Percentiles rank a stretch among this genome's conserved stretches.
phyloP scores from a whole-genome alignment of 2,329 filamentous ascomycete genomes.

The Nothophoma quercina region DNA sequence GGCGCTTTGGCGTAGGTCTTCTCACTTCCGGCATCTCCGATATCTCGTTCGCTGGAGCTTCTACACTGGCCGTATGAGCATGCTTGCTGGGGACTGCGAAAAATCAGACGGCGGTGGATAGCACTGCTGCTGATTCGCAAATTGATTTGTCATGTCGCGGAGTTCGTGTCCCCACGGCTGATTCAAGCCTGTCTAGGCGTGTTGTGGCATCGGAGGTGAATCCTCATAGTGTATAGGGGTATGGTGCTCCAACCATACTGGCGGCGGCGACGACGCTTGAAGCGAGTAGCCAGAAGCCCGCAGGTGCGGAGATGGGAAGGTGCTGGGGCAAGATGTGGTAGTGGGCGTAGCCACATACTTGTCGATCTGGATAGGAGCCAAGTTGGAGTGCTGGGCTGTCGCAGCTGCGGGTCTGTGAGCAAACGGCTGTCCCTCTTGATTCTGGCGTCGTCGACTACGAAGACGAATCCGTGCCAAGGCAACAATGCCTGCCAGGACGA shows the following conservation, averaged over 20 bases:
- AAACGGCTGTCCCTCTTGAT: background rate
- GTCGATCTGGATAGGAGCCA: too few species aligned
- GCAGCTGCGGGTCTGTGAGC: background rate
- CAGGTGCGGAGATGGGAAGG: background rate
- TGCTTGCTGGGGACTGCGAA: background rate
- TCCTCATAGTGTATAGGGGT: background rate
- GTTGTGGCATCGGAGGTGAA: background rate
- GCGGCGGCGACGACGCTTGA: background rate
- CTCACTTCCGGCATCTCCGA: background rate
- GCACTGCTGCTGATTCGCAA: background rate
- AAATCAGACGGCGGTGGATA: background rate
- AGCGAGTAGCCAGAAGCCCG: background rate
- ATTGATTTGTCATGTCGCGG: slow-evolving; percentile 1
- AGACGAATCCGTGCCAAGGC: slow-evolving; percentile 29
- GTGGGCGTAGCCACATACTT: slow-evolving; percentile 4
- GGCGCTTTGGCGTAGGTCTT: background rate
- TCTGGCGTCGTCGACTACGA: slow-evolving; percentile 18
- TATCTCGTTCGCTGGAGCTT: background rate
- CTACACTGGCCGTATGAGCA: background rate
- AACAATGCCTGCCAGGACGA: slow-evolving; percentile 25
- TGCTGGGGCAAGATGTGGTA: background rate
- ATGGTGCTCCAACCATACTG: background rate
- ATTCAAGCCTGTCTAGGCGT: background rate
- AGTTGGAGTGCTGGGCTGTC: too few species aligned
- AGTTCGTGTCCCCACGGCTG: background rate